Evolutionary conservation across 1,139 yeast species (phyloP).

Genomic region (Lodderomyces orthopsilosis): DNA sequence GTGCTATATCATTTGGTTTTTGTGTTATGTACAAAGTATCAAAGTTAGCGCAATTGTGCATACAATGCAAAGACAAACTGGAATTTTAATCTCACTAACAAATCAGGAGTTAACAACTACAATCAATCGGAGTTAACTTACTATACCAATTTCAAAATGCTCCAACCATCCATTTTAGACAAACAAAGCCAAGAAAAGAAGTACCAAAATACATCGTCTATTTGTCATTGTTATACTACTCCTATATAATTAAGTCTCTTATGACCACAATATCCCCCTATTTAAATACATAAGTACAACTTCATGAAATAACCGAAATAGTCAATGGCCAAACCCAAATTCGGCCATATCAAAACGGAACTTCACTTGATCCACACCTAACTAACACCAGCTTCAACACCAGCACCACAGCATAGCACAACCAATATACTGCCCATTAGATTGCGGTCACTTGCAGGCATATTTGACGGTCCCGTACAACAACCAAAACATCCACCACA

Average conservation of each 20-base stretch:
- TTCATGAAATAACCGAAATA: no score
- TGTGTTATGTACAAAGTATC: not conserved
- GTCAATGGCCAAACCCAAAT: no score
- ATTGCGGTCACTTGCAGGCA: slow-evolving; percentile 14
- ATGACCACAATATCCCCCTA: no score
- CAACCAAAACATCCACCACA: slow-evolving; percentile 18
- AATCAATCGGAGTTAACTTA: not conserved
- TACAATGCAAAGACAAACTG: no score
- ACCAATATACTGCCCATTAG: slow-evolving; percentile 14
- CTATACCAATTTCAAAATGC: not conserved
- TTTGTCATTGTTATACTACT: no score
- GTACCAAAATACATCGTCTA: not conserved
- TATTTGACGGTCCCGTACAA: slow-evolving; percentile 12
- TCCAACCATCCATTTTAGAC: no score
- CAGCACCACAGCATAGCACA: slow-evolving; percentile 16
- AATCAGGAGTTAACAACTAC: slow-evolving; percentile 1
- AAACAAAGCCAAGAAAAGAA: not conserved
- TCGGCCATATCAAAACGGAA: no score
- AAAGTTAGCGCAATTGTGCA: not conserved
- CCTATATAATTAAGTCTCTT: no score
- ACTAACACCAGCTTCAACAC: slow-evolving; percentile 6
- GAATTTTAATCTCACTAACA: not conserved
- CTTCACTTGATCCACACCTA: no score
- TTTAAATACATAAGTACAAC: no score
- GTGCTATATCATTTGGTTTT: no score